phyloP scores from a whole-genome alignment of 2,329 filamentous ascomycete genomes.

The Aspergillus latus region DNA sequence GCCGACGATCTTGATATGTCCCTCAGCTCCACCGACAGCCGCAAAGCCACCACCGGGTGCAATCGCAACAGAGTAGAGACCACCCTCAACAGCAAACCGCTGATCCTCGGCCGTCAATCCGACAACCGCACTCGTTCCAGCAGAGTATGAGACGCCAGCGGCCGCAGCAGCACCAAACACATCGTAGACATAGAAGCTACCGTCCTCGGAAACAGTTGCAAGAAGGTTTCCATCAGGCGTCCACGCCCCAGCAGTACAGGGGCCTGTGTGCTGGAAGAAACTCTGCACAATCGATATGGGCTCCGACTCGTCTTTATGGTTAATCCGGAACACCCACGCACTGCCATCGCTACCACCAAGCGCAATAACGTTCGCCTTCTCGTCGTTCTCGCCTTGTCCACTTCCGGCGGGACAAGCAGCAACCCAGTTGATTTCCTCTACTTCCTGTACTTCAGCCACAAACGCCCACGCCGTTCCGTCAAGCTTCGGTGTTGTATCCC shows the following conservation, averaged over 20 bases:
- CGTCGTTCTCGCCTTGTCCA: slow-evolving; percentile 30
- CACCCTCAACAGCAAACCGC: slow-evolving; percentile 87
- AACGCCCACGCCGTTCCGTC: slow-evolving; percentile 61
- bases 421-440: slow-evolving; percentile 94
- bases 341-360: slow-evolving; percentile 87
- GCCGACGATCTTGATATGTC: slow-evolving; percentile 79
- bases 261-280: slow-evolving; percentile 84
- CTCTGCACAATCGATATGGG: slow-evolving; percentile 81
- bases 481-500: slow-evolving; percentile 48
- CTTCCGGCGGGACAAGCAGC: slow-evolving; percentile 66
- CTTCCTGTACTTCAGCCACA: slow-evolving; percentile 78
- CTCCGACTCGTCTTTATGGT: slow-evolving; percentile 59
- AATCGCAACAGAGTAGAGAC: slow-evolving; percentile 82
- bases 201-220: slow-evolving; percentile 85
- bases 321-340: slow-evolving; percentile 93
- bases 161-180: slow-evolving; percentile 77
- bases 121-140: slow-evolving; percentile 66
- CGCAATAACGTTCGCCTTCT: slow-evolving; percentile 77
- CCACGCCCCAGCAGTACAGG: slow-evolving; percentile 90
- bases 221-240: slow-evolving; percentile 82
- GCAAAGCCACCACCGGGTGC: slow-evolving; percentile 77
- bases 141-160: slow-evolving; percentile 57
- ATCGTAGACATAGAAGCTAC: slow-evolving; percentile 88
- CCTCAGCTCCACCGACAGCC: slow-evolving; percentile 83
- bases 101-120: slow-evolving; percentile 78